Evolutionary conservation across 2,329 filamentous ascomycete genomes (phyloP), one percentile per base, ranked within the genome.

Genomic region (Proliferodiscus dingleyae): DNA sequence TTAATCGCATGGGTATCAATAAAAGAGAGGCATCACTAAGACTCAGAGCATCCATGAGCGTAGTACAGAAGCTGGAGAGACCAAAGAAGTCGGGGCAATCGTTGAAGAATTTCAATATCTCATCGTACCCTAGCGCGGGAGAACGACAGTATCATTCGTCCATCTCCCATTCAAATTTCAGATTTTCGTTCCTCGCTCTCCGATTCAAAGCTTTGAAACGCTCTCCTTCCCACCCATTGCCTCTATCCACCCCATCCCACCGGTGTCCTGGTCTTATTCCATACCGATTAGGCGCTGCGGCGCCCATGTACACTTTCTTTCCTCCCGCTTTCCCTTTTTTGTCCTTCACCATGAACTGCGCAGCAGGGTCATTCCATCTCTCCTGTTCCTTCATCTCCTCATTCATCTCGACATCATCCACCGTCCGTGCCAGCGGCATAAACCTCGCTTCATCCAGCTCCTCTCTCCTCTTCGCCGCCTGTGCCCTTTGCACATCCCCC

Each of bases 151-250:
- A 16, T 50, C 75, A 93, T 66, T 89, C 87, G 69, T 96, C 93
- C 85, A 94, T 93, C 72, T 96, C 88, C 93, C 91, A 98, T 24
- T 85, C 81, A 66, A 96, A 97, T 59, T 91, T 83, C 61, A 97
- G 66, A 24, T 84, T 84, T 66, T 87, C 85, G 57, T 85, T 81
- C 63, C 89, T 81, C 59, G 83, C 81, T 56, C 79, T 79, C 56
- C 81, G 73, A 65, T 96, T 96, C 55, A 90, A 72, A 2, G 89
- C 87, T 64, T 86, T 89, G 69, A 97, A 97, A 70, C 90, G 86
- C 63, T 96, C 85, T 51, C 80, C 85, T 70, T 98, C 93, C 64
- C 96, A 97, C 0, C 91, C 91, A 68, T 89, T 98, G 16, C 88
- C 77, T 54, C 93, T 76, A 71, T 98, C 93, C 15, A 98, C 93